Evolutionary conservation across 1,284 basidiomycete genomes (phyloP), one percentile per base, ranked within the genome.

Genomic region (Tremellales sp.): DNA sequence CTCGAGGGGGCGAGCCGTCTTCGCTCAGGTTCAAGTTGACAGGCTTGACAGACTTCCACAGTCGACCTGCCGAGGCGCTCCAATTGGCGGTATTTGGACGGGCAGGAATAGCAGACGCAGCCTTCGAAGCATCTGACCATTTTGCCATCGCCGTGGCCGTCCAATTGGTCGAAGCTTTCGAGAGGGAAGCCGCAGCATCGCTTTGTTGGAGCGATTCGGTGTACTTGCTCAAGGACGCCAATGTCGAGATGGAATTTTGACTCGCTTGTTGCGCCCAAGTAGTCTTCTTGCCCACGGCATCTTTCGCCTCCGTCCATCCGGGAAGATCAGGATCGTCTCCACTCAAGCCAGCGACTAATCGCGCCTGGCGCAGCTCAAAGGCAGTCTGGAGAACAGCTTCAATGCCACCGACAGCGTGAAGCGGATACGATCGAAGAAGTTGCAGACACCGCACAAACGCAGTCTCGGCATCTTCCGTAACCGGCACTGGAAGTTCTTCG

Each of bases 341-440:
- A 2, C 47, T 47, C 14, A 50, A 33, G 16, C 47, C 33, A 14
- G 63, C 51, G 6, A 57, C 42, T 9, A 60, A 24, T 8, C 65
- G 47, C 8, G 53, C 56, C 34, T 65, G 58, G 18, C 56, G 48
- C 19, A 70, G 45, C 36, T 65, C 57, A 36, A 53, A 57, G 5
- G 66, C 57, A 6, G 59, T 59, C 35, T 57, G 51, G 10, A 68
- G 34, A 3, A 70, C 36, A 8, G 54, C 53, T 5, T 46, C 33
- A 1, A 62, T 44, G 3, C 59, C 63, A 10, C 65, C 68, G 13
- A 68, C 56, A 12, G 47, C 24, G 9, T 53, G 38, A 1, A 68
- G 47, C 4, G 62, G 63, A 36, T 66, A 68, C 25, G 50, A 18
- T 22, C 54, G 47, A 22, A 70, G 47, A 22, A 68, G 42, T 33